Conservation (phyloP, 257 asterid species). For the Echites panduratus region DNA sequence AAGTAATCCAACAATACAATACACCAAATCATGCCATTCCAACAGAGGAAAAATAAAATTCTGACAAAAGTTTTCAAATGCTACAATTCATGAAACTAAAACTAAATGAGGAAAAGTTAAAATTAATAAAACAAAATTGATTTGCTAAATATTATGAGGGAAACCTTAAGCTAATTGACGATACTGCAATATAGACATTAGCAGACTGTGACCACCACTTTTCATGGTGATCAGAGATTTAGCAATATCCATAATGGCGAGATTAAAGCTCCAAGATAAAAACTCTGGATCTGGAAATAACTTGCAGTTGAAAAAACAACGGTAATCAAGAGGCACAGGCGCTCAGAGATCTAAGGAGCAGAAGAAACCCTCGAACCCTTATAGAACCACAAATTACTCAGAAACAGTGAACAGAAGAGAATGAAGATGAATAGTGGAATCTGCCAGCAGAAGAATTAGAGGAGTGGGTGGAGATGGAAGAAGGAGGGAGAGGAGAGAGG, state of each 20-base stretch:
- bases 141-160: not conserved
- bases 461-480: no score
- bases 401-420: conserved; percentile 15
- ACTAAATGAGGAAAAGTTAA: not conserved
- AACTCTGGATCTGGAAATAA: conserved; percentile 45
- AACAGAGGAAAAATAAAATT: not conserved
- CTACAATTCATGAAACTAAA: not conserved
- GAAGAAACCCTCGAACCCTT: conserved; percentile 45
- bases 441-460: no score
- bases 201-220: conserved; percentile 85
- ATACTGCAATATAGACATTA: not conserved
- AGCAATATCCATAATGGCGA: conserved; percentile 88
- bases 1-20: no score
- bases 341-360: conserved; percentile 43
- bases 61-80: not conserved
- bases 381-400: conserved; percentile 19
- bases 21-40: conserved; percentile 9
- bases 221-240: conserved; percentile 99
- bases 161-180: not conserved
- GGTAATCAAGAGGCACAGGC: conserved; percentile 22
- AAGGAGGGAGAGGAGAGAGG: no score
- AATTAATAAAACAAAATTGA: not conserved
- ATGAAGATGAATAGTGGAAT: conserved; percentile 10
- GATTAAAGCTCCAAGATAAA: conserved; percentile 37
- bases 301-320: conserved; percentile 22